A percentile compares a stretch with the other conserved stretches of the same genome.
Evolutionary conservation across 805 yeast species (phyloP).

Genomic region (Nakazawaea molendinolei): DNA sequence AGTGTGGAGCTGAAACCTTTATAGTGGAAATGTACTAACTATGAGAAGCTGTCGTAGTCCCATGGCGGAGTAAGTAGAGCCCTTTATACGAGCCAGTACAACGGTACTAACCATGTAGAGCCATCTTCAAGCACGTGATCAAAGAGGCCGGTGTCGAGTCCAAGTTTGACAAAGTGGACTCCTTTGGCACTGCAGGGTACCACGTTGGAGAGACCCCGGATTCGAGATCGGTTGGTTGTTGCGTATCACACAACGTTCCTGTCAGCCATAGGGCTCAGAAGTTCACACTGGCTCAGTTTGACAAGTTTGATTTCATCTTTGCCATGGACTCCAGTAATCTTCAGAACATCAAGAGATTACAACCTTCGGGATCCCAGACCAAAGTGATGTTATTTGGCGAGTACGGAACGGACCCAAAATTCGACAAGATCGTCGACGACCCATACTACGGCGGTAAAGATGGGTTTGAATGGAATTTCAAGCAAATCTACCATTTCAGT

Average conservation of each 20-base stretch:
- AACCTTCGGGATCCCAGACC: slow-evolving; percentile 43
- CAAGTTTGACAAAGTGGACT: slow-evolving; percentile 57
- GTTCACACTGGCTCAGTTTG: slow-evolving; percentile 42
- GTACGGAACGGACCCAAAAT: slow-evolving; percentile 53
- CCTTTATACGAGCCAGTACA: not conserved
- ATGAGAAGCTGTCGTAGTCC: slow-evolving; percentile 80
- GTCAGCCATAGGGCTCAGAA: slow-evolving; percentile 73
- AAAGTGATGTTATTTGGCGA: slow-evolving; percentile 67
- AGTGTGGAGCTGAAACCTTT: slow-evolving; percentile 22
- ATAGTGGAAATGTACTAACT: no score
- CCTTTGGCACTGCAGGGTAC: slow-evolving; percentile 84
- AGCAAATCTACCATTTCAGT: slow-evolving; percentile 71
- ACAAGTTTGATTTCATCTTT: slow-evolving; percentile 58
- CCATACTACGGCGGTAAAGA: slow-evolving; percentile 87
- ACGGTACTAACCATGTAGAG: slow-evolving; percentile 28
- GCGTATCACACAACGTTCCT: slow-evolving; percentile 66
- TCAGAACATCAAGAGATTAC: slow-evolving; percentile 40
- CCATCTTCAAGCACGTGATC: slow-evolving; percentile 69
- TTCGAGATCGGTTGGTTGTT: slow-evolving; percentile 59
- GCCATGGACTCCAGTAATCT: slow-evolving; percentile 66
- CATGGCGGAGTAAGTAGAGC: slow-evolving; percentile 67
- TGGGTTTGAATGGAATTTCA: slow-evolving; percentile 77
- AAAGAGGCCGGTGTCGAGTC: slow-evolving; percentile 36
- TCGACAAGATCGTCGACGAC: slow-evolving; percentile 63
- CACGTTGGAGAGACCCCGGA: slow-evolving; percentile 85